Conservation (phyloP, 2,329 filamentous ascomycete species). For the Hypocrella siamensis region DNA sequence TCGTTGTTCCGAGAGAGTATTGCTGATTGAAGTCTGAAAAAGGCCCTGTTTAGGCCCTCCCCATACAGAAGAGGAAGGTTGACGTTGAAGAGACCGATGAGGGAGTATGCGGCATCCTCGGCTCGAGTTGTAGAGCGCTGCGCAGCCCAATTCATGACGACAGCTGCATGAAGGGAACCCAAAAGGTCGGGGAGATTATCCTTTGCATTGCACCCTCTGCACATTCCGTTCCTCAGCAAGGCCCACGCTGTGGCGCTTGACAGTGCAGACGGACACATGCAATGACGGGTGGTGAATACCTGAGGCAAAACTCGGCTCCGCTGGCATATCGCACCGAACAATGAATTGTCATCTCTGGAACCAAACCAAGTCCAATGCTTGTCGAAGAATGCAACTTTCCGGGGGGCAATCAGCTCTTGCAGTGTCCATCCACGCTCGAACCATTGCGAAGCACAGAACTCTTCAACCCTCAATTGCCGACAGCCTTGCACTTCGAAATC, state of each 20-base stretch:
- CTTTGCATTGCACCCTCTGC: not conserved
- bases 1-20: not conserved
- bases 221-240: not conserved
- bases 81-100: constrained; percentile 2
- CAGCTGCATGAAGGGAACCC: not conserved
- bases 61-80: constrained; percentile 3
- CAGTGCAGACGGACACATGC: not conserved
- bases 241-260: not conserved
- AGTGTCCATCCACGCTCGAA: constrained; percentile 8
- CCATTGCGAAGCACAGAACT: constrained; percentile 9
- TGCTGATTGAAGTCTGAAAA: constrained; percentile 1
- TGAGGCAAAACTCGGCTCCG: not conserved
- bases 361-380: constrained; percentile 2
- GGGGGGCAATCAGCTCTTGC: constrained; percentile 7
- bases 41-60: constrained; percentile 1
- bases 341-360: not conserved
- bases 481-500: constrained; percentile 5
- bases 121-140: constrained; percentile 1
- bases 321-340: not conserved
- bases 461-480: too few species aligned
- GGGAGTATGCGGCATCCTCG: constrained; percentile 2
- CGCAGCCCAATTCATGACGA: constrained; percentile 2
- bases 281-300: not conserved
- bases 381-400: constrained; percentile 1
- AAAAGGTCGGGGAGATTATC: constrained; percentile 1